phyloP scores from a whole-genome alignment of 257 asterid species.

The Coffea canephora region DNA sequence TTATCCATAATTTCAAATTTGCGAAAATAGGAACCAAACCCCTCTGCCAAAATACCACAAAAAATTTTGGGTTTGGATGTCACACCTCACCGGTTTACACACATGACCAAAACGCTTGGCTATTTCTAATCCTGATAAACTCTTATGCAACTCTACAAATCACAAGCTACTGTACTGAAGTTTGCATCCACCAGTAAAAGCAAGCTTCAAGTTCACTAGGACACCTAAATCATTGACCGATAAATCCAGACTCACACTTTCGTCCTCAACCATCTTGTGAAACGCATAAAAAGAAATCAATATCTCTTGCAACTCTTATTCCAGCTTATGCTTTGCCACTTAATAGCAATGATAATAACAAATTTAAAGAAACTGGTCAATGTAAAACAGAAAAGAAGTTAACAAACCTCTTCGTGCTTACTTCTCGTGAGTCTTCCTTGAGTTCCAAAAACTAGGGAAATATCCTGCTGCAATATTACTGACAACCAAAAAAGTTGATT shows the following conservation, averaged over 20 bases:
- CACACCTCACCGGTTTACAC: not conserved
- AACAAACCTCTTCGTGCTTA: slow-evolving; percentile 41
- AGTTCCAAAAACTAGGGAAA: slow-evolving; percentile 65
- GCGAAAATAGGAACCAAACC: too few relatives aligned
- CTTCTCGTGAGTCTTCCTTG: slow-evolving; percentile 67
- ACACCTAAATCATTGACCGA: not conserved
- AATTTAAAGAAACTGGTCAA: not conserved
- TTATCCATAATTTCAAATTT: too few relatives aligned
- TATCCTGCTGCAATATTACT: slow-evolving; percentile 39
- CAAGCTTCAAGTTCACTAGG: not conserved
- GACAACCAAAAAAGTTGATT: slow-evolving; percentile 59
- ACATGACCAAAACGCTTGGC: not conserved
- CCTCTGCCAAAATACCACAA: too few relatives aligned
- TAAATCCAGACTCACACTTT: not conserved
- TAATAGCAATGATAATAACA: not conserved
- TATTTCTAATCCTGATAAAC: not conserved
- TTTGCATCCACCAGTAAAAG: not conserved
- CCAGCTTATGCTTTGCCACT: not conserved
- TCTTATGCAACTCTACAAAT: not conserved
- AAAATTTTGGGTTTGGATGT: too few relatives aligned
- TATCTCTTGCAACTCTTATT: not conserved
- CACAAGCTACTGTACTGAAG: not conserved
- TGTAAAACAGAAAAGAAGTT: not conserved
- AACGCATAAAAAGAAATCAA: not conserved
- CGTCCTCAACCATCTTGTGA: not conserved